Base-by-base conservation (phyloP, 2,329 filamentous ascomycete species). In the Colletotrichum brevisporum region DNA sequence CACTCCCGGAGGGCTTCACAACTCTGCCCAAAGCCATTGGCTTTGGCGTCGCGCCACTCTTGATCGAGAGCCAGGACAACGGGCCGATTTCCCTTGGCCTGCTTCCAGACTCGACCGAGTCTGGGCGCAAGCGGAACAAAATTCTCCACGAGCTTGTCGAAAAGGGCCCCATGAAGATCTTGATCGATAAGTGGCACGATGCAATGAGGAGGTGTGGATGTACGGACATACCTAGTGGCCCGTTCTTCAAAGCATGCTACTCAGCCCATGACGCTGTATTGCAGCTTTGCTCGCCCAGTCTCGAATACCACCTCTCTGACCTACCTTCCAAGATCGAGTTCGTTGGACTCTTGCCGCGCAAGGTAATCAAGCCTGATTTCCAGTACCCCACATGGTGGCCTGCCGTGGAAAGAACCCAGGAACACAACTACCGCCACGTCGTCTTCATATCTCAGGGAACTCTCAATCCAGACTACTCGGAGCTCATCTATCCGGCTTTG, bases 371-470 rank as follows among this genome's bases (percentile, higher is more conserved):
- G 41, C 54, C 73, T 0, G 73, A 74, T 45, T 76, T 78, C 39
- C 62, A 63, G 2, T 78, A 76, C 45, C 85, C 86, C 0, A 31
- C 72, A 6, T 88, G 83, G 82, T 88, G 83, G 83, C 59, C 76
- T 3, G 80, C 83, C 5, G 76, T 88, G 16, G 72, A 78, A 10
- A 74, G 50, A 13, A 54, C 21, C 5, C 62, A 45, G 13, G 55
- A 56, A 26, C n/a, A 64, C 16, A 68, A 48, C 24, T 66, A 60
- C 21, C 62, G 66, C 12, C 36, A 69, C 6, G 55, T 88, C 27
- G 74, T 88, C 6, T 77, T 82, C 27, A 83, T 87, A 5, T 80
- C 81, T 0, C 85, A 87, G 71, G 85, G 85, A 5, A 88, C 85
- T 3, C 73, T 84, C 2, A 79, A 78, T 12, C 69, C 72, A 18